Conservation (phyloP, 352 stramenopile species). For the Thalassiosira hispida region DNA sequence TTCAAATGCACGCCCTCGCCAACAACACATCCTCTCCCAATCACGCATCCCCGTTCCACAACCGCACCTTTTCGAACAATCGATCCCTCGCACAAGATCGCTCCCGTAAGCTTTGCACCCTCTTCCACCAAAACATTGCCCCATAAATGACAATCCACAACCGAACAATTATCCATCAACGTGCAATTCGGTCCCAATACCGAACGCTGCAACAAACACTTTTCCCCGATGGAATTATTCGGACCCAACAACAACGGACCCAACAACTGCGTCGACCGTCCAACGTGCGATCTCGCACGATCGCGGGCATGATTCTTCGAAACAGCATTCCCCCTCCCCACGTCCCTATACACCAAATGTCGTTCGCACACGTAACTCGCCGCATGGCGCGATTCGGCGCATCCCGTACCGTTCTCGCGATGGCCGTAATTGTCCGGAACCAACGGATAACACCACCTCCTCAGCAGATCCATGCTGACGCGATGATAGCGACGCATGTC, state of each 20-base stretch:
- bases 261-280: slow-evolving; percentile 55
- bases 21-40: slow-evolving; percentile 82
- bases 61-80: slow-evolving; percentile 65
- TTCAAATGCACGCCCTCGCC: slow-evolving; percentile 64
- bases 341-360: slow-evolving; percentile 70
- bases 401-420: slow-evolving; percentile 2
- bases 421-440: slow-evolving; percentile 88
- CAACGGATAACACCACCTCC: slow-evolving; percentile 95
- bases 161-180: slow-evolving; percentile 56
- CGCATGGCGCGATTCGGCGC: slow-evolving; percentile 2
- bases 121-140: slow-evolving; percentile 67
- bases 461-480: slow-evolving; percentile 92
- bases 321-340: slow-evolving; percentile 20
- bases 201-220: slow-evolving; percentile 60
- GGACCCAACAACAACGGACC: slow-evolving; percentile 76
- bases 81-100: slow-evolving; percentile 73
- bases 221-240: slow-evolving; percentile 68
- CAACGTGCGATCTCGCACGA: slow-evolving; percentile 53
- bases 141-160: slow-evolving; percentile 79
- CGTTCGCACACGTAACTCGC: slow-evolving; percentile 57
- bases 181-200: slow-evolving; percentile 74
- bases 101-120: slow-evolving; percentile 60
- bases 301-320: slow-evolving; percentile 22
- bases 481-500: slow-evolving; percentile 93
- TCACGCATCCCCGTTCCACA: slow-evolving; percentile 77